Base-by-base conservation (phyloP, 2,329 filamentous ascomycete species). In the Verticillium albo-atrum region DNA sequence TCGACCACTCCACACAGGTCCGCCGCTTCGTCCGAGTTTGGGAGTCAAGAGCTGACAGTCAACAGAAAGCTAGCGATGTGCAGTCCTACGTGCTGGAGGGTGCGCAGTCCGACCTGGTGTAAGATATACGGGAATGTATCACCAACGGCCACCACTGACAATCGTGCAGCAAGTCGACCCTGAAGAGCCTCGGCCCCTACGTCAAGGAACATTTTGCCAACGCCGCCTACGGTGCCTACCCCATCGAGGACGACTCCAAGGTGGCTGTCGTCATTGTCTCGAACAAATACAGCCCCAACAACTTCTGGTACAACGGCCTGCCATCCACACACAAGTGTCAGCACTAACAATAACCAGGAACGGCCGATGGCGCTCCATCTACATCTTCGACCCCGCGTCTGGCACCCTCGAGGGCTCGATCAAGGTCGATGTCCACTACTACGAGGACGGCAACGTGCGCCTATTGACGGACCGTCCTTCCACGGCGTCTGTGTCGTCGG, bases 371-470 rank as follows among this genome's bases (percentile, higher is more conserved):
- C 90, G 95, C 69, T 93, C 91, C 54, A 82, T 89, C 57, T 98
- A 98, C 79, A 83, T 89, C 68, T 89, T 90, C 74, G 83, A 88
- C 63, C 87, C 92, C 4, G 79, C 86, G n/a, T 84, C 84, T 2
- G 81, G 82, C 64, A 80, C 80, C 54, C 79, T 98, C 51, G 86
- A 88, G 37, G 95, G 95, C 68, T 87, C 82, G 61, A 88, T 98
- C 75, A 92, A 94, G 74, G 91, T 97, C 58, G 93, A 98, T 67
- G 94, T 99, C 56, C 95, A 99, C 81, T 99, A 99, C 82, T 99
- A 99, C 79, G 95, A 99, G 78, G 96, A 99, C 72, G 95, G 95
- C 63, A 99, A 99, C 72, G 95, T 99, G 60, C 89, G 95, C 2
- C 84, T 99, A 61, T 82, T 94, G 64, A 97, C 95, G n/a, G 89